Base-by-base conservation (phyloP, 139 green algal species). In the Raphidocelis subcapitata region DNA sequence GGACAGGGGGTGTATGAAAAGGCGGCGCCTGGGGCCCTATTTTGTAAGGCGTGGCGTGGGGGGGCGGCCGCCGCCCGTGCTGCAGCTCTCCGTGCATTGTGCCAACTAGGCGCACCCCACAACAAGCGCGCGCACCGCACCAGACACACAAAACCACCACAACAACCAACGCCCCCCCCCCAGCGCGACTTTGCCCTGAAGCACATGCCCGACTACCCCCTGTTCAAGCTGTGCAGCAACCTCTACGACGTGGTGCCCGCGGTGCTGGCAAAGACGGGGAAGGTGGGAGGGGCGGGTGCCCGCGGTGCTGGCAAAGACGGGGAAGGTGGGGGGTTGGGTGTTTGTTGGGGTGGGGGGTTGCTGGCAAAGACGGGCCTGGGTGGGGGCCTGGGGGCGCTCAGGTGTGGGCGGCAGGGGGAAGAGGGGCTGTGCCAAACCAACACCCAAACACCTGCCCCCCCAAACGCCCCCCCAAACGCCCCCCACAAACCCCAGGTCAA, bases 241-340 rank as follows among this genome's bases (percentile, higher is more conserved):
- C 82, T 97, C 54, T 97, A 96, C 79, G 88, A 97, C 64, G 92
- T 99, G n/a, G 95, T 99, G 47, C 94, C 95, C 18, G 82, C 84
- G 46, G 88, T 98, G 49, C 90, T 99, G 35, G 72, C 72, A 12
- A 74, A 91, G 77, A 97, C 91, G 0, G 95, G 95, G 72, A 98
- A 99, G 86, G 94, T 97, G 56, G 51, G 67, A 1, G 2, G 1
- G 1, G 14, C 60, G 23, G 28, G 16, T 41, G 8, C 41, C 8
- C 12, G 41, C 41, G 41, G 12, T 49, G 8, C 8, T 8, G 41
- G 41, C 41, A 49, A 49, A 49, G 12, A 20, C 41, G 12, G 41
- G 41, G 23, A 24, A 16, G 41, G 44, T 24, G 14, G 14, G 46
- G 23, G 28, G 47, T 4, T 3, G 14, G 47, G 65, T 29, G 65